Conservation (phyloP, 2,329 filamentous ascomycete species). For the Aspergillus luchuensis region DNA sequence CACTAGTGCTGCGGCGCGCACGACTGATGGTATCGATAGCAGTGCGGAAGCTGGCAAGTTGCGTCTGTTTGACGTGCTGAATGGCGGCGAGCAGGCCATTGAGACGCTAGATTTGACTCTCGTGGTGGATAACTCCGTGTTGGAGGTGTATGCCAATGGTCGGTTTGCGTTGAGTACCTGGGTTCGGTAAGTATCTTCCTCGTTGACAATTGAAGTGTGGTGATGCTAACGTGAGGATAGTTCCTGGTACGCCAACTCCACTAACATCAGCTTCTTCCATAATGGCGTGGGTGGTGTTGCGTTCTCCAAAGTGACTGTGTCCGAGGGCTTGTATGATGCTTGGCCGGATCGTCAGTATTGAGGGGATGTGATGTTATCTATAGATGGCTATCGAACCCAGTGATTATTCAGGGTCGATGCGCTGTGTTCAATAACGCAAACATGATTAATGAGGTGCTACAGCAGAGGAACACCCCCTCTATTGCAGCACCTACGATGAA, state of each 20-base stretch:
- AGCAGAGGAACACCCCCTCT: no score
- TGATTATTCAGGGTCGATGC: no score
- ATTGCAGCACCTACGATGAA: no score
- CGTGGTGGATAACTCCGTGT: conserved; percentile 21
- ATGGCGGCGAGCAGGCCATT: conserved; percentile 3
- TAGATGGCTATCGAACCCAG: no score
- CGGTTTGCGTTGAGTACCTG: conserved; percentile 24
- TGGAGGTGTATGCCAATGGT: conserved; percentile 26
- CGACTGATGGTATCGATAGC: conserved; percentile 15
- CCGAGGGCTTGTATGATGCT: conserved; percentile 25
- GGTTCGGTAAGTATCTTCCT: conserved; percentile 17
- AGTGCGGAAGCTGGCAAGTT: conserved; percentile 16
- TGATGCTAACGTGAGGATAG: conserved; percentile 2
- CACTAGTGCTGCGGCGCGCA: conserved; percentile 20
- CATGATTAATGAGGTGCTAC: no score
- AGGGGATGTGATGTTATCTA: no score
- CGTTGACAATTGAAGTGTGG: not conserved
- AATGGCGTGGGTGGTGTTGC: conserved; percentile 18
- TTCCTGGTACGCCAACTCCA: conserved; percentile 25
- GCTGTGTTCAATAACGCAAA: no score
- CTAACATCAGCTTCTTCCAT: conserved; percentile 22
- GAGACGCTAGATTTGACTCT: conserved; percentile 23
- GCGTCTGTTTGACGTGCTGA: conserved; percentile 20
- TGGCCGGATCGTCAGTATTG: conserved; percentile 15
- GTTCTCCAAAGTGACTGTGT: conserved; percentile 19